These are phyloP conservation scores for Sanghuangporus weigelae DNA, from an alignment of 1,284 basidiomycete species.

Conservation along the genomic window DNA sequence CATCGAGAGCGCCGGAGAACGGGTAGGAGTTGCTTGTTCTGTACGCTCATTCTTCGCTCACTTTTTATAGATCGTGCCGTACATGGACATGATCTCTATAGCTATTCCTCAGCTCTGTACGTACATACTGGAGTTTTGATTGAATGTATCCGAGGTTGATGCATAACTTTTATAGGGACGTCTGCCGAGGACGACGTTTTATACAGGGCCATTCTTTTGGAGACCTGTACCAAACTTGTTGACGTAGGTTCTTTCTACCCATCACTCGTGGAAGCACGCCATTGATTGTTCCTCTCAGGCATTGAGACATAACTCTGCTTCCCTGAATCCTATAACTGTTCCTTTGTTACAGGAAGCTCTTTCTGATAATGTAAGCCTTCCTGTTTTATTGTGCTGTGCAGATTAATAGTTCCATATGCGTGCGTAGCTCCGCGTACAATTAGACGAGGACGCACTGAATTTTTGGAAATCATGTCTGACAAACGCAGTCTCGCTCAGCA, in stretches of 20 bases:
- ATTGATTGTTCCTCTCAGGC: slow-evolving; percentile 38
- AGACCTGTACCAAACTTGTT: slow-evolving; percentile 69
- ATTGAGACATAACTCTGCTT: slow-evolving; percentile 52
- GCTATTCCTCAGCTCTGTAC: slow-evolving; percentile 75
- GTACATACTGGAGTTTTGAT: slow-evolving; percentile 24
- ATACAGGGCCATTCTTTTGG: slow-evolving; percentile 73
- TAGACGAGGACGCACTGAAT: slow-evolving; percentile 69
- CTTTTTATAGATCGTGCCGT: slow-evolving; percentile 58
- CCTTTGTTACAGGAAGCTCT: slow-evolving; percentile 76
- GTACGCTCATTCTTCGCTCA: not conserved
- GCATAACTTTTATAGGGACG: slow-evolving; percentile 42
- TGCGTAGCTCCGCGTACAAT: slow-evolving; percentile 42
- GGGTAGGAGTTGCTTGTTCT: slow-evolving; percentile 36
- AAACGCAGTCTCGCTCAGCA: slow-evolving; percentile 56
- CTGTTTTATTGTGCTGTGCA: not conserved
- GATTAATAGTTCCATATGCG: slow-evolving; percentile 28
- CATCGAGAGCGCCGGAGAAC: slow-evolving; percentile 60
- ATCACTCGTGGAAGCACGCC: not conserved
- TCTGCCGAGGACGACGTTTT: slow-evolving; percentile 69
- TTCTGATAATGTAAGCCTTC: slow-evolving; percentile 46
- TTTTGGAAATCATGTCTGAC: slow-evolving; percentile 75
- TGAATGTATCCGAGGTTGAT: not conserved
- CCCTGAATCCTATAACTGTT: slow-evolving; percentile 56
- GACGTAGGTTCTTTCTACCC: slow-evolving; percentile 38
- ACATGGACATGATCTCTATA: slow-evolving; percentile 57